These are phyloP conservation scores for Senna tora DNA, from an alignment of 306 rosid genomes.

Conservation along the genomic window DNA sequence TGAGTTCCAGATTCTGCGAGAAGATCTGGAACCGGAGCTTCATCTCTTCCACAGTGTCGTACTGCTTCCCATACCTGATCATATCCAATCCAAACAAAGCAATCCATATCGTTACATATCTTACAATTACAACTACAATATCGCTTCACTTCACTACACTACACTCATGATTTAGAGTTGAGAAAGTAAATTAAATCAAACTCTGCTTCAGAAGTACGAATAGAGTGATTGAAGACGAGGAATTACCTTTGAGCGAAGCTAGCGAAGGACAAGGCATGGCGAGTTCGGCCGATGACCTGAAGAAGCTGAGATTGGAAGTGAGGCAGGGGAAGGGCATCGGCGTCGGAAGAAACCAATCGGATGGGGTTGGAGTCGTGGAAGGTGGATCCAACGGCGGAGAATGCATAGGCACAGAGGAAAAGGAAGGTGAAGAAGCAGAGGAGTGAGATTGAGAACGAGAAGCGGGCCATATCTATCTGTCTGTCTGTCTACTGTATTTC, in stretches of 20 bases:
- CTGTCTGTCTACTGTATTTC: not conserved
- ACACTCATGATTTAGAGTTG: too few species aligned
- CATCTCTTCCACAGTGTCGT: slow-evolving; percentile 72
- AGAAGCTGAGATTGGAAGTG: slow-evolving; percentile 52
- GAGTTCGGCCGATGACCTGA: slow-evolving; percentile 61
- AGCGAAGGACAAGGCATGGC: slow-evolving; percentile 66
- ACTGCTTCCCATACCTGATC: slow-evolving; percentile 63
- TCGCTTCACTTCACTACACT: too few species aligned
- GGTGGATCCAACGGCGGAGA: slow-evolving; percentile 54
- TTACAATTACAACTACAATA: too few species aligned
- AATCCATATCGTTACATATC: too few species aligned
- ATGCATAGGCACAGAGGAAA: slow-evolving; percentile 6
- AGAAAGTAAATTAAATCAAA: too few species aligned
- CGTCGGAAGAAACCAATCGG: slow-evolving; percentile 43
- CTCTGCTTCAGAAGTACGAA: too few species aligned
- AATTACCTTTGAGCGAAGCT: slow-evolving; percentile 66
- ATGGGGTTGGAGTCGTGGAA: slow-evolving; percentile 84
- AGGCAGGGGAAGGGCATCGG: slow-evolving; percentile 45
- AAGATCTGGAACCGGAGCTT: slow-evolving; percentile 67
- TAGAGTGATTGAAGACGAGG: too few species aligned
- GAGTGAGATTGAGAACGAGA: too few species aligned
- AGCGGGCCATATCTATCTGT: slow-evolving; percentile 59
- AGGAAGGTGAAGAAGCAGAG: slow-evolving; percentile 39
- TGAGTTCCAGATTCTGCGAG: slow-evolving; percentile 60
- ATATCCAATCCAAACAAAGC: not conserved